Percentiles rank a stretch among this genome's conserved stretches.
Evolutionary conservation across 345 rosid genomes (phyloP).

Genomic region (Durio zibethinus): DNA sequence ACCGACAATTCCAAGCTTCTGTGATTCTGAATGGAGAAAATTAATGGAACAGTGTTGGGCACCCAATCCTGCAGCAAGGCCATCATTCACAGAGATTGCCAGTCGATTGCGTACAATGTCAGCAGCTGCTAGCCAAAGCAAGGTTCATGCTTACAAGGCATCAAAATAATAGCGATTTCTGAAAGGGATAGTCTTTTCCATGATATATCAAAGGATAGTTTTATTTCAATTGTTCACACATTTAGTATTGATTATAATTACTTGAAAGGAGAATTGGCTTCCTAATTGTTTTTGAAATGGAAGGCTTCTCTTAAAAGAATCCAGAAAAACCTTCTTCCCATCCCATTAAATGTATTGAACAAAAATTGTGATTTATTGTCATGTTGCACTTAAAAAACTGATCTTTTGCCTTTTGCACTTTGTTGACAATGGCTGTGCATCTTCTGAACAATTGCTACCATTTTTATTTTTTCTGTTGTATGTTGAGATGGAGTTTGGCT

Average conservation of each 20-base stretch:
- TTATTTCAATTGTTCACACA: slow-evolving; percentile 18
- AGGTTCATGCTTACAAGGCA: slow-evolving; percentile 51
- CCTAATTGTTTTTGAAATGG: slow-evolving; percentile 36
- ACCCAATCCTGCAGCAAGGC: slow-evolving; percentile 66
- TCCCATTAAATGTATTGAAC: slow-evolving; percentile 8
- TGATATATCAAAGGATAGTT: slow-evolving; percentile 6
- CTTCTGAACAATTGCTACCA: neutral
- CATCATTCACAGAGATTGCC: slow-evolving; percentile 71
- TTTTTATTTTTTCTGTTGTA: neutral
- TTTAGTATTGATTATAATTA: neutral
- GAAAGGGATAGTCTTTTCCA: neutral
- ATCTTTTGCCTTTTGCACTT: neutral
- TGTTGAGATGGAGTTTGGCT: neutral
- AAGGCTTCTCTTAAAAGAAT: slow-evolving; percentile 19
- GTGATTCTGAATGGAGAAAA: slow-evolving; percentile 68
- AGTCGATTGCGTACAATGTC: slow-evolving; percentile 62
- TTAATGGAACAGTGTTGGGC: slow-evolving; percentile 86
- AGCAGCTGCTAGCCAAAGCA: slow-evolving; percentile 48
- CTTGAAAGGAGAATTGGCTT: slow-evolving; percentile 22
- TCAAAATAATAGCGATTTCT: slow-evolving; percentile 34
- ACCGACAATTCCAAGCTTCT: slow-evolving; percentile 61
- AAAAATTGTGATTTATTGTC: neutral
- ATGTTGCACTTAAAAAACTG: neutral
- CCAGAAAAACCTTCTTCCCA: neutral
- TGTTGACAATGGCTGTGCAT: neutral